Evolutionary conservation across 441 rosid species (phyloP).

Genomic region (Pelargonium hybrid): DNA sequence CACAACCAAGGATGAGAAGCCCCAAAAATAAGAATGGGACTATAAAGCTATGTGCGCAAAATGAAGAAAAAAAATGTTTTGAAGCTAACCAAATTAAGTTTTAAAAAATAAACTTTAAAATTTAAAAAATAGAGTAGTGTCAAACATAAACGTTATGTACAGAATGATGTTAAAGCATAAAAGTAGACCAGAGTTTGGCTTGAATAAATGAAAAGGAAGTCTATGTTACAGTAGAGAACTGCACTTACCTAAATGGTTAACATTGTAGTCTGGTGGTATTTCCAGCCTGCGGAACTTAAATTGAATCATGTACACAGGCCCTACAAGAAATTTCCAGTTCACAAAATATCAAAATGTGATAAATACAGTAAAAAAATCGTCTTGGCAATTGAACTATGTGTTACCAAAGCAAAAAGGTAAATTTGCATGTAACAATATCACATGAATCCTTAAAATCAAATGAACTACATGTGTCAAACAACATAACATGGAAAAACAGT

Average conservation of each 20-base stretch:
- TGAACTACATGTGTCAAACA: neutral
- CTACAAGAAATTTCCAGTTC: slow-evolving; percentile 26
- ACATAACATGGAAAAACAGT: neutral
- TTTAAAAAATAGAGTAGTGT: no score
- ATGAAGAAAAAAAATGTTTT: no score
- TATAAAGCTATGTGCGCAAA: no score
- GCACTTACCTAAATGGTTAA: slow-evolving; percentile 60
- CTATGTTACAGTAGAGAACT: neutral
- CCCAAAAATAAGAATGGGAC: no score
- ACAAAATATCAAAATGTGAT: neutral
- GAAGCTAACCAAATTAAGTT: no score
- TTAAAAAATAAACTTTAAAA: no score
- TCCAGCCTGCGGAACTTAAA: slow-evolving; percentile 90
- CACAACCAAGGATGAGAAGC: no score
- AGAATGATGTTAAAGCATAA: neutral
- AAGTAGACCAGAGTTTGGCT: neutral
- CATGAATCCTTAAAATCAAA: neutral
- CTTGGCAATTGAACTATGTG: neutral
- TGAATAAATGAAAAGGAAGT: neutral
- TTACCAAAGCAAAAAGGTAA: neutral
- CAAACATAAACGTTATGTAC: no score
- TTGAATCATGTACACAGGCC: slow-evolving; percentile 75
- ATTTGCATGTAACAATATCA: neutral
- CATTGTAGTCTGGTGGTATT: slow-evolving; percentile 79
- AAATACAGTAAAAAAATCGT: neutral